Evolutionary conservation across 169 alveolate genomes (phyloP).

Genomic region (Plasmodium billcollinsi): DNA sequence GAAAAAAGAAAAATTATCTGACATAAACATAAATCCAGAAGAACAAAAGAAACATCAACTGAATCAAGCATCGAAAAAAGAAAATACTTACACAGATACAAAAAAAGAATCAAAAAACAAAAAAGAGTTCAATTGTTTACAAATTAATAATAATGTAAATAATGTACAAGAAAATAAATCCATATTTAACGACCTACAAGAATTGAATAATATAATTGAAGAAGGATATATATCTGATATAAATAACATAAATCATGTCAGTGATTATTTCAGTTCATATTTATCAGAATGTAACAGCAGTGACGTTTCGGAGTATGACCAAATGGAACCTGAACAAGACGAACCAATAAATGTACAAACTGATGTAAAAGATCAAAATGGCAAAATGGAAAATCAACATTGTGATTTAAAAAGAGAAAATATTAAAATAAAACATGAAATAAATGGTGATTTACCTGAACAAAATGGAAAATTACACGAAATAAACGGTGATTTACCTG

Average conservation of each 20-base stretch:
- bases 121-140: neutral
- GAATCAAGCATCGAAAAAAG: neutral
- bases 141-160: neutral
- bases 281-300: conserved; percentile 48
- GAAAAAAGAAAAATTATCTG: neutral
- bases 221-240: conserved; percentile 46
- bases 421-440: neutral
- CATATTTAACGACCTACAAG: conserved; percentile 16
- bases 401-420: neutral
- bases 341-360: too few species aligned
- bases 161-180: neutral
- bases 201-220: conserved; percentile 14
- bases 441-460: neutral
- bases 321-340: neutral
- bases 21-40: neutral
- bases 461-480: neutral
- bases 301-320: conserved; percentile 40
- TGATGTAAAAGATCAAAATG: too few species aligned
- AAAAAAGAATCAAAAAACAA: neutral
- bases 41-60: neutral
- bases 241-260: conserved; percentile 34
- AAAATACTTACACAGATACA: neutral
- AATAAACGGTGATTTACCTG: neutral
- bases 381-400: too few species aligned
- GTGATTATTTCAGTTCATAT: conserved; percentile 40